Base-by-base conservation (phyloP, 2,329 filamentous ascomycete genomes). In the Fusarium domesticum region DNA sequence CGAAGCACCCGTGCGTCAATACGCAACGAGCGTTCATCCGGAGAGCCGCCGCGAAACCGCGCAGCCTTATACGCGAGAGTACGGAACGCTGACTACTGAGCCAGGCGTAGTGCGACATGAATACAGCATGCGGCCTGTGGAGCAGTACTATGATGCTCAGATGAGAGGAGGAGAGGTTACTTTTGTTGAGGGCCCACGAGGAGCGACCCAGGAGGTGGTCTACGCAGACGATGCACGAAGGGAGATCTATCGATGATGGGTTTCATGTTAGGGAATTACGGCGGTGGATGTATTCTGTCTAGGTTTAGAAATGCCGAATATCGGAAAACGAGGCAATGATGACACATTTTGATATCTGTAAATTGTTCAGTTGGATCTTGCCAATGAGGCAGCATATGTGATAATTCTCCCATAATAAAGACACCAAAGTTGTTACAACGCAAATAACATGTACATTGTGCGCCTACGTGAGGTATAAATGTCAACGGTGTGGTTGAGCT, bases 111-210 rank as follows among this genome's bases (percentile, higher is more conserved):
- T 59, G 23, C 60, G 57, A 45, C 56, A 44, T 36, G 61, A 62
- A 38, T 76, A 71, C 48, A 71, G 70, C 52, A 64, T 66, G 39
- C 68, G 68, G 32, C 70, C 71, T 14, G 61, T 63, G 35, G 73
- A 76, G 43, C 64, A 64, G 39, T 75, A 72, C 44, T 75, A 74
- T 50, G 69, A 70, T 20, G 64, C 67, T 25, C 62, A 48, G 32
- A 38, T 56, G 38, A 56, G 58, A 37, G 60, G 54, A 30, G 54
- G 54, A 16, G 69, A 70, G 36, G 73, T 73, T 33, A 60, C 70
- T 3, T 77, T 72, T 41, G 64, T 75, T 41, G 73, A 75, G 49
- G 65, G 64, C 35, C 70, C 73, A 14, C 64, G 66, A 39, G 65
- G 64, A 37, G 59, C 64, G 18, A 62, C 66, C 12, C 70, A 70